Evolutionary conservation across 345 rosid species (phyloP).

Genomic region (Pistacia vera): DNA sequence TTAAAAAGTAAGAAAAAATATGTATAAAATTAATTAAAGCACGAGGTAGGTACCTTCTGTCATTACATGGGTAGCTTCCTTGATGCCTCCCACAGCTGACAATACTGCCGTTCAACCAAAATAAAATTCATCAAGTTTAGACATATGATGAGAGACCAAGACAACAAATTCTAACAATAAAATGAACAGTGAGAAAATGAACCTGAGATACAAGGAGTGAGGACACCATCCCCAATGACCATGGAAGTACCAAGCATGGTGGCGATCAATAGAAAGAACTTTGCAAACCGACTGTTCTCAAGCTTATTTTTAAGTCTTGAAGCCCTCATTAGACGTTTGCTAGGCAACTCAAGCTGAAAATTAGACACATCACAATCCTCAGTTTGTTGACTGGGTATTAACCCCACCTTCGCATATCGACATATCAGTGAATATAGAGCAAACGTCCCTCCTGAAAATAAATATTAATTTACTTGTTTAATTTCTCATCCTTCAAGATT

Average conservation of each 20-base stretch:
- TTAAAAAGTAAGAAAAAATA: not conserved
- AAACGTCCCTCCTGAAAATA: slow-evolving; percentile 49
- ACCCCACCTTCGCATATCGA: slow-evolving; percentile 43
- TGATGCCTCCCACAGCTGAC: slow-evolving; percentile 57
- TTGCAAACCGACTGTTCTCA: slow-evolving; percentile 38
- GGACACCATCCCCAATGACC: slow-evolving; percentile 68
- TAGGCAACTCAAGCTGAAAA: slow-evolving; percentile 35
- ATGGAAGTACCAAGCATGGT: slow-evolving; percentile 62
- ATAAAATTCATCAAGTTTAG: not conserved
- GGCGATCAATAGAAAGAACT: slow-evolving; percentile 36
- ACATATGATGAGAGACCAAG: not conserved
- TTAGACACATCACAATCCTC: slow-evolving; percentile 43
- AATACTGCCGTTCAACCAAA: slow-evolving; percentile 31
- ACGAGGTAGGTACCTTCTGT: slow-evolving; percentile 24
- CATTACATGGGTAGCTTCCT: slow-evolving; percentile 30
- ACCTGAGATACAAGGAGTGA: slow-evolving; percentile 65
- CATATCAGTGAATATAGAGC: slow-evolving; percentile 58
- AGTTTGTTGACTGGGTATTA: slow-evolving; percentile 52
- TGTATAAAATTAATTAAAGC: too few species aligned
- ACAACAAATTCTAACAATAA: not conserved
- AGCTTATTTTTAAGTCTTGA: slow-evolving; percentile 31
- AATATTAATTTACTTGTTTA: too few species aligned
- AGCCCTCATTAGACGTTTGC: slow-evolving; percentile 32
- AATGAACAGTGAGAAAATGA: too few species aligned
- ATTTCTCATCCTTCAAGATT: too few species aligned